Conservation (phyloP, 202 grass and related monocot genomes). For the Zoysia matrella region DNA sequence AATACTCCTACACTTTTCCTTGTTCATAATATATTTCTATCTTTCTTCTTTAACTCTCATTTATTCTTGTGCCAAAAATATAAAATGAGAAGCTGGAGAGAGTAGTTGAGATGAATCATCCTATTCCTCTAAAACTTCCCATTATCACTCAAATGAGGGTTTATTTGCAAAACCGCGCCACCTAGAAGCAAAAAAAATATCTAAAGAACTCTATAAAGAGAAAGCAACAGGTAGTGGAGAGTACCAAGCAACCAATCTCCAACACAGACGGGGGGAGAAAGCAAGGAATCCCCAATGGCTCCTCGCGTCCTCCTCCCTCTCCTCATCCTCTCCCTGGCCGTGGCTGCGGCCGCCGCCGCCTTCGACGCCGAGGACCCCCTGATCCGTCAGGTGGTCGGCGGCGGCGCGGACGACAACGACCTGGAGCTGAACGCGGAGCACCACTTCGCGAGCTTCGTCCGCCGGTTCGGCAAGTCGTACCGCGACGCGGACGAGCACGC, state of each 20-base stretch:
- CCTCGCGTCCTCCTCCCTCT: constrained; percentile 46
- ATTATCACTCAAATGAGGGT: neutral
- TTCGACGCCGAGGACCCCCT: constrained; percentile 45
- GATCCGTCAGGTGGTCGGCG: constrained; percentile 78
- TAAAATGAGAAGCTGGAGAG: too few species aligned
- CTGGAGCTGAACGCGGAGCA: constrained; percentile 65
- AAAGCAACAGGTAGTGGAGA: constrained; percentile 2
- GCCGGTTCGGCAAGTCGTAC: constrained; percentile 76
- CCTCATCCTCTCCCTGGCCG: constrained; percentile 46
- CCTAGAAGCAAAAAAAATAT: constrained; percentile 22
- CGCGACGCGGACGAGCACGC: constrained; percentile 72
- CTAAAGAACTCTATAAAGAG: constrained; percentile 37
- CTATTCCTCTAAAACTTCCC: too few species aligned
- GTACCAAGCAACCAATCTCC: constrained; percentile 42
- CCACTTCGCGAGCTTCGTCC: constrained; percentile 77
- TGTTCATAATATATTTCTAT: too few species aligned
- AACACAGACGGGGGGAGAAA: constrained; percentile 26
- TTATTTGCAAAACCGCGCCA: neutral
- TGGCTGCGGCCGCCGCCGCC: neutral
- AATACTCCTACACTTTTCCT: too few species aligned
- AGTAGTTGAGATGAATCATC: too few species aligned
- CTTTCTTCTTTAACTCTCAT: too few species aligned
- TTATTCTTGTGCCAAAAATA: too few species aligned
- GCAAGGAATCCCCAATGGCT: constrained; percentile 55
- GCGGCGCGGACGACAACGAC: constrained; percentile 39